Percentiles rank a stretch among this genome's conserved stretches.
phyloP scores from a whole-genome alignment of 306 rosid species.

The Spatholobus suberectus region DNA sequence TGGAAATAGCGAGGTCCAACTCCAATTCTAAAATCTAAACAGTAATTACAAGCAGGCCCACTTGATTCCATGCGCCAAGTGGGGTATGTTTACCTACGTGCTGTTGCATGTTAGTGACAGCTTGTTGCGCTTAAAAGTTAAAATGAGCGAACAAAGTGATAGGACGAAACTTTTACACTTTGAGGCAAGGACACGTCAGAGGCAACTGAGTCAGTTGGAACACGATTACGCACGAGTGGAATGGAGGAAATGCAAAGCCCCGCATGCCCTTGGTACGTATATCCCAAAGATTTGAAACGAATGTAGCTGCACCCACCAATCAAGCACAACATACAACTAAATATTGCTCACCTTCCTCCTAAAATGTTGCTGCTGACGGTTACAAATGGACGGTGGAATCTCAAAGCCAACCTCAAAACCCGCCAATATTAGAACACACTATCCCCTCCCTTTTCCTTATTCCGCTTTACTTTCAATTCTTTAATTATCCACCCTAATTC shows the following conservation, averaged over 20 bases:
- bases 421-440: constrained; percentile 42
- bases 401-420: background rate
- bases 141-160: too few relatives aligned
- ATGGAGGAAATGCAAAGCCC: too few relatives aligned
- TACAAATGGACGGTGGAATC: constrained; percentile 62
- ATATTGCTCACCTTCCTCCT: constrained; percentile 44
- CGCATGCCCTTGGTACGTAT: too few relatives aligned
- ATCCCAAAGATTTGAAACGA: background rate
- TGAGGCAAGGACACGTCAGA: too few relatives aligned
- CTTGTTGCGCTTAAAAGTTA: too few relatives aligned
- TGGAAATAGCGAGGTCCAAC: too few relatives aligned
- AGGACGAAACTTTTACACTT: too few relatives aligned
- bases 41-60: background rate
- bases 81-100: background rate
- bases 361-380: constrained; percentile 49
- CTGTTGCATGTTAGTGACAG: too few relatives aligned
- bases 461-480: background rate
- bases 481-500: background rate
- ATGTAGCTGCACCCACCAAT: background rate
- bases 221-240: too few relatives aligned
- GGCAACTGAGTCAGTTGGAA: too few relatives aligned
- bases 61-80: background rate
- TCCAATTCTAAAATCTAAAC: too few relatives aligned
- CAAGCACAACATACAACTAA: constrained; percentile 28
- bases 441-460: background rate